phyloP scores from a whole-genome alignment of 1,284 basidiomycete species.

The Wolfiporia cocos region DNA sequence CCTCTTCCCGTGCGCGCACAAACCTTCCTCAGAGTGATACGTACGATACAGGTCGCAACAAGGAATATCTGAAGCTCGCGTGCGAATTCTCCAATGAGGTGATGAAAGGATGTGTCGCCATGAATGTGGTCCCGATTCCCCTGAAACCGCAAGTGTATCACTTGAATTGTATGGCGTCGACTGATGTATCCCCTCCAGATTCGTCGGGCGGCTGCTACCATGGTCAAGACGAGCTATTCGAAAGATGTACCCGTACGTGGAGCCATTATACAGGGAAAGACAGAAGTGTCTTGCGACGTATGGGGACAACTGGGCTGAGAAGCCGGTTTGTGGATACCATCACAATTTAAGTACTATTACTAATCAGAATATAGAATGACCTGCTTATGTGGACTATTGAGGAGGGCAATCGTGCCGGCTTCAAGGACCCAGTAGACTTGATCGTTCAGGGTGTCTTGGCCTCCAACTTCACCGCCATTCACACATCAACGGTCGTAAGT shows the following conservation, averaged over 20 bases:
- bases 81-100: conserved; percentile 26
- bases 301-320: conserved; percentile 29
- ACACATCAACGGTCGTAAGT: conserved; percentile 29
- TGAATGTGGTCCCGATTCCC: conserved; percentile 32
- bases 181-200: conserved; percentile 1
- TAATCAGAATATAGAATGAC: conserved; percentile 24
- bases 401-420: conserved; percentile 26
- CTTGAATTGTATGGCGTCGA: not conserved
- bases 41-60: conserved; percentile 31
- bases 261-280: conserved; percentile 27
- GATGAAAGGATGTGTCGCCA: conserved; percentile 15
- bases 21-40: conserved; percentile 23
- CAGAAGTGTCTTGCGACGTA: conserved; percentile 22
- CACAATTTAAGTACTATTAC: not conserved
- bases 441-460: conserved; percentile 32
- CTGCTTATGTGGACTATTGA: conserved; percentile 32
- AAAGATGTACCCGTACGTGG: not conserved
- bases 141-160: conserved; percentile 17
- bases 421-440: conserved; percentile 22
- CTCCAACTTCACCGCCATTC: conserved; percentile 38
- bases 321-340: conserved; percentile 20
- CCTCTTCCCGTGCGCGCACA: conserved; percentile 12
- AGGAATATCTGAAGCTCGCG: conserved; percentile 26
- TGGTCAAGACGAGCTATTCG: not conserved
- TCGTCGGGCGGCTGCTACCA: conserved; percentile 6